Evolutionary conservation across 306 rosid genomes (phyloP).

Genomic region (Astragalus membranaceus): DNA sequence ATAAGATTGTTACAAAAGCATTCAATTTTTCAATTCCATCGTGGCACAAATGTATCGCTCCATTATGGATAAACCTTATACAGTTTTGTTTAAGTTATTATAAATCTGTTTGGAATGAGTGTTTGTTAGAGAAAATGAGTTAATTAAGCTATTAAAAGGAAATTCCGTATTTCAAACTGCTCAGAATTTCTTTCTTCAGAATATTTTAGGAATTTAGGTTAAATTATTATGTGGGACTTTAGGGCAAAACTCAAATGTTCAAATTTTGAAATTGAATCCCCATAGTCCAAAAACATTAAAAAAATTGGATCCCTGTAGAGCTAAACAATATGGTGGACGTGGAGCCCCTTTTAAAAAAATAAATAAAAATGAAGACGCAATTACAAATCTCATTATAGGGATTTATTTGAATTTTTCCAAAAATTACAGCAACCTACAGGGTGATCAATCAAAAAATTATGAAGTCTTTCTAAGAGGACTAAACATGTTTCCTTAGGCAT

Average conservation of each 20-base stretch:
- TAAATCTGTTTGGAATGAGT: background rate
- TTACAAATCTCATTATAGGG: background rate
- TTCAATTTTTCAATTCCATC: background rate
- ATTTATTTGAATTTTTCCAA: background rate
- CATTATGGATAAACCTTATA: background rate
- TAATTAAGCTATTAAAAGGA: background rate
- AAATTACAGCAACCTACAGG: background rate
- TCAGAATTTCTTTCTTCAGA: slow-evolving; percentile 3
- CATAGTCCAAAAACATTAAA: background rate
- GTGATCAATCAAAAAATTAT: background rate
- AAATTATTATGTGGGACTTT: background rate
- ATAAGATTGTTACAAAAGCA: background rate
- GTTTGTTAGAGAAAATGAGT: background rate
- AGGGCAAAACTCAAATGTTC: background rate
- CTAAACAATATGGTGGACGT: background rate
- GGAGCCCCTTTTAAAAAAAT: background rate
- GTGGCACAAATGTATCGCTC: background rate
- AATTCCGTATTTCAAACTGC: background rate
- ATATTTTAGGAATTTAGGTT: background rate
- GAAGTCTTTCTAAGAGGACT: background rate
- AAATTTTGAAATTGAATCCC: background rate
- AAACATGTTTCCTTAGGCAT: background rate
- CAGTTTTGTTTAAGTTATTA: background rate
- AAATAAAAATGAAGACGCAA: background rate
- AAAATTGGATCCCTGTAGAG: background rate